Evolutionary conservation across 2,329 filamentous ascomycete species (phyloP).

Genomic region (Curvularia hawaiiensis): DNA sequence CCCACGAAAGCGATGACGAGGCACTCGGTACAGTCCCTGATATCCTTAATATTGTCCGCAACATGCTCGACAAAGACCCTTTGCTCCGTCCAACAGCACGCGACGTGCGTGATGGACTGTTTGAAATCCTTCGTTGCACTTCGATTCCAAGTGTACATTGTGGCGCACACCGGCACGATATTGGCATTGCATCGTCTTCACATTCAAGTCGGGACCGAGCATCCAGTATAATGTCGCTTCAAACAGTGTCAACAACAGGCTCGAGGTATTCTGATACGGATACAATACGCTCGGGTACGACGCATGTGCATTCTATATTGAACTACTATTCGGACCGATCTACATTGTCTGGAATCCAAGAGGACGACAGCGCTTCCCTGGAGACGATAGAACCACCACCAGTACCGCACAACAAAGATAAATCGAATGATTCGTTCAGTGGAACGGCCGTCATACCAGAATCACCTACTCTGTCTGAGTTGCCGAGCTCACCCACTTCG

Average conservation of each 20-base stretch:
- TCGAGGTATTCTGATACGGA: constrained; percentile 35
- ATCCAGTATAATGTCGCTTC: constrained; percentile 36
- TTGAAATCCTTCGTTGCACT: constrained; percentile 40
- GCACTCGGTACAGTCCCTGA: constrained; percentile 49
- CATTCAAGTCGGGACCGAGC: constrained; percentile 35
- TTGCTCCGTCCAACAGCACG: constrained; percentile 48
- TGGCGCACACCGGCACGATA: constrained; percentile 40
- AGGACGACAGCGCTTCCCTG: constrained; percentile 38
- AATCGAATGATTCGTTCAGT: constrained; percentile 23
- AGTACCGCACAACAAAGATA: constrained; percentile 16
- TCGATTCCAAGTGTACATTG: constrained; percentile 45
- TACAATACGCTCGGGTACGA: constrained; percentile 36
- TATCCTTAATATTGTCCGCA: constrained; percentile 48
- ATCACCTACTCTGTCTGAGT: constrained; percentile 20
- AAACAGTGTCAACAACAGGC: constrained; percentile 38
- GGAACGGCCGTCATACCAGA: constrained; percentile 26
- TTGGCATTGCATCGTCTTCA: constrained; percentile 30
- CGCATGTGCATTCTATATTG: constrained; percentile 38
- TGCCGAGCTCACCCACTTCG: constrained; percentile 9
- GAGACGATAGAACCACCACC: constrained; percentile 28
- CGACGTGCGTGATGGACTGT: constrained; percentile 48
- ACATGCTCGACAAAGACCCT: constrained; percentile 51
- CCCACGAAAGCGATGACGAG: constrained; percentile 47
- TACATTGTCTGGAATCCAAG: constrained; percentile 38
- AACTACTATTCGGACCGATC: constrained; percentile 40